These are phyloP conservation scores for Xerocomellus intermedius DNA, from an alignment of 768 basidiomycete genomes.

Conservation along the genomic window DNA sequence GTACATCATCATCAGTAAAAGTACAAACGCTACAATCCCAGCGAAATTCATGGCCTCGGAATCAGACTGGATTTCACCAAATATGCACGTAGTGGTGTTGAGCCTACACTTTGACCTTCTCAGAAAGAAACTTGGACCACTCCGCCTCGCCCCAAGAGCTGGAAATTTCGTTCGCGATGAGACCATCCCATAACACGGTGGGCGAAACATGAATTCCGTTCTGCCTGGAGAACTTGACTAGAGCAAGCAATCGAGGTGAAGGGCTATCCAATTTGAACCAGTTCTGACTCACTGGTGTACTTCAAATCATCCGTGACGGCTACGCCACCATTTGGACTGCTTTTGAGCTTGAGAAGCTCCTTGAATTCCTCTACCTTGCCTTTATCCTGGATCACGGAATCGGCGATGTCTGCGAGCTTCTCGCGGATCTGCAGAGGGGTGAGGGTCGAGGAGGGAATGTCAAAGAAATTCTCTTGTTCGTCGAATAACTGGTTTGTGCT, in stretches of 20 bases:
- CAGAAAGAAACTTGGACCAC: conserved; percentile 73
- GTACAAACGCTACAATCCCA: neutral
- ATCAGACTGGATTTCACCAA: neutral
- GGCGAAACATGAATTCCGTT: conserved; percentile 93
- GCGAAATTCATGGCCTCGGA: neutral
- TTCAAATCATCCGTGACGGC: conserved; percentile 84
- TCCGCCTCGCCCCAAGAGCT: conserved; percentile 82
- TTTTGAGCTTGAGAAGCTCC: conserved; percentile 61
- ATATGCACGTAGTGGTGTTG: neutral
- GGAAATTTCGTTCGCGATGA: conserved; percentile 67
- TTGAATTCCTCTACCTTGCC: conserved; percentile 51
- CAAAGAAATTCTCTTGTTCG: conserved; percentile 74
- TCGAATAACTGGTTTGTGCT: conserved; percentile 60
- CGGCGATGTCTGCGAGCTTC: conserved; percentile 63
- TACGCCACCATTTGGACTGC: conserved; percentile 74
- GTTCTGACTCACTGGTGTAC: conserved; percentile 65
- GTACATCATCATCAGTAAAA: neutral
- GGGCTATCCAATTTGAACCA: neutral
- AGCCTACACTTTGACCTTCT: conserved; percentile 47
- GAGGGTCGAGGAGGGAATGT: conserved; percentile 64
- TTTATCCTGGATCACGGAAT: conserved; percentile 46
- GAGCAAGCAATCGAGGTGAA: neutral
- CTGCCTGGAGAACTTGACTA: conserved; percentile 90
- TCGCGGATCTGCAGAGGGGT: conserved; percentile 73
- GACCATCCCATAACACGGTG: conserved; percentile 74